Evolutionary conservation across 257 asterid genomes (phyloP).

Genomic region (Fraxinus pennsylvanica): DNA sequence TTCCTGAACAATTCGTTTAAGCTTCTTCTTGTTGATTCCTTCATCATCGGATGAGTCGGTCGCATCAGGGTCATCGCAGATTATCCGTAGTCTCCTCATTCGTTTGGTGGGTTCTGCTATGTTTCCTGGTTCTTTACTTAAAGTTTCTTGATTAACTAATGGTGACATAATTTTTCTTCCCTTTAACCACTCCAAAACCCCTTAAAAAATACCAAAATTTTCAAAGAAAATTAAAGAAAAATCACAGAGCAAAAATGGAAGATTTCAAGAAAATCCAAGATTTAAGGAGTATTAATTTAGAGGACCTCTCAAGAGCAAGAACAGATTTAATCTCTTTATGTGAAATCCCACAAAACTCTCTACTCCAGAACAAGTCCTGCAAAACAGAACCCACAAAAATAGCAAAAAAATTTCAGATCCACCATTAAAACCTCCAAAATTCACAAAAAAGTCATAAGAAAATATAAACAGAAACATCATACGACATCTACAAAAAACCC

Average conservation of each 20-base stretch:
- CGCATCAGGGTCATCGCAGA: conserved; percentile 51
- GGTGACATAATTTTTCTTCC: conserved; percentile 24
- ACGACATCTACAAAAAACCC: not conserved
- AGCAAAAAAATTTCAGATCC: conserved; percentile 33
- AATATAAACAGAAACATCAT: not conserved
- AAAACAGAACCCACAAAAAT: conserved; percentile 2
- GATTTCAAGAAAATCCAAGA: not conserved
- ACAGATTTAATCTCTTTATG: conserved; percentile 38
- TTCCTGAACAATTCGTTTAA: conserved; percentile 39
- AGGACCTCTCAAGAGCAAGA: conserved; percentile 53
- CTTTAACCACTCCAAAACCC: not conserved
- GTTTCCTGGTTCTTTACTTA: conserved; percentile 17
- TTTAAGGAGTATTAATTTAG: conserved; percentile 22
- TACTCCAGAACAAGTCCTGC: conserved; percentile 64
- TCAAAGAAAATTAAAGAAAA: not conserved
- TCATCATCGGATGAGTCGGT: conserved; percentile 61
- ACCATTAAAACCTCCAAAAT: conserved; percentile 17
- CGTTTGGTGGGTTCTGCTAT: conserved; percentile 11
- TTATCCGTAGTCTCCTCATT: conserved; percentile 36
- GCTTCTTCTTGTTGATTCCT: conserved; percentile 16
- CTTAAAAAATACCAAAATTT: conserved; percentile 17
- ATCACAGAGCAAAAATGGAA: not conserved
- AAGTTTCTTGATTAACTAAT: conserved; percentile 10
- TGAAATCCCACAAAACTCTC: conserved; percentile 60
- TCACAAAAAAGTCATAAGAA: not conserved